Evolutionary conservation across 495 filamentous ascomycete genomes (phyloP).

Genomic region (Penicillium diatomitis): DNA sequence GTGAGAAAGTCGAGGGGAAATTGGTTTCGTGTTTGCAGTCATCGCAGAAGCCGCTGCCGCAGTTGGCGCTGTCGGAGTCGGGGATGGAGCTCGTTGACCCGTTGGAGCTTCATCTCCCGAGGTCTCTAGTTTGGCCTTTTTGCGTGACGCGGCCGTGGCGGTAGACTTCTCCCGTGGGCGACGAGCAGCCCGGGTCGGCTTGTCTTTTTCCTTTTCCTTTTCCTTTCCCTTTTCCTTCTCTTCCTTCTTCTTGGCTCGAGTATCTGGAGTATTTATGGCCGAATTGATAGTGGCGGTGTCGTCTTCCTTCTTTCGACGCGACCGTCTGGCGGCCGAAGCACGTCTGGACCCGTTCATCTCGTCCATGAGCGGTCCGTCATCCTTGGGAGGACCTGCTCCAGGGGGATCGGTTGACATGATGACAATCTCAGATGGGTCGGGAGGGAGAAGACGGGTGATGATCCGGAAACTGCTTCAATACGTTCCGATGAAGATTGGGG

Average conservation of each 20-base stretch:
- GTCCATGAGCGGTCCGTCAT: slow-evolving; percentile 10
- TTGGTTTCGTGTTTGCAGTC: slow-evolving; percentile 4
- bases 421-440: neutral
- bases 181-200: slow-evolving; percentile 29
- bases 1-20: slow-evolving; percentile 3
- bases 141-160: slow-evolving; percentile 26
- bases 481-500: too few species aligned
- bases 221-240: slow-evolving; percentile 24
- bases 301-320: slow-evolving; percentile 41
- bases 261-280: slow-evolving; percentile 6
- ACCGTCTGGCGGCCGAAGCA: slow-evolving; percentile 28
- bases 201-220: slow-evolving; percentile 24
- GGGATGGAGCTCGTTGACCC: slow-evolving; percentile 2
- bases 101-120: slow-evolving; percentile 10
- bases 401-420: slow-evolving; percentile 18
- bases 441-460: too few species aligned
- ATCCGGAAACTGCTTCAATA: too few species aligned
- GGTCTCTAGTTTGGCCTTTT: slow-evolving; percentile 40
- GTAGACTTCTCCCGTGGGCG: slow-evolving; percentile 34
- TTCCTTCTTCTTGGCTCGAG: slow-evolving; percentile 22
- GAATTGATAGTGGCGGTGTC: slow-evolving; percentile 12
- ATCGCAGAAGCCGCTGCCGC: slow-evolving; percentile 3
- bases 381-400: slow-evolving; percentile 5
- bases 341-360: slow-evolving; percentile 17
- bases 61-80: neutral